Conservation (phyloP, 495 filamentous ascomycete genomes). For the Hamigera avellanea region DNA sequence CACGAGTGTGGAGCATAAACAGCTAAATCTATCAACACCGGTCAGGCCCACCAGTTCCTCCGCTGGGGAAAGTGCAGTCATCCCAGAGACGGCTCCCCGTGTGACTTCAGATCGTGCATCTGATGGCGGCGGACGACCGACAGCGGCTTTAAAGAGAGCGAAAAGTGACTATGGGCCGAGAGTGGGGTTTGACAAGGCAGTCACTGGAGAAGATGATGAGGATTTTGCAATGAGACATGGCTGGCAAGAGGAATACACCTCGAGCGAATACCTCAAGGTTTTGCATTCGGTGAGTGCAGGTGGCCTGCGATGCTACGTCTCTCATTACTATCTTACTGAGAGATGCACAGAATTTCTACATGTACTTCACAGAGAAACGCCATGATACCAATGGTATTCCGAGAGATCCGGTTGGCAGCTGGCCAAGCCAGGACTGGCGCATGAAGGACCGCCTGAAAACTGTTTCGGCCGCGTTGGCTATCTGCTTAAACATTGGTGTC, state of each 20-base stretch:
- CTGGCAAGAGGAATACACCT: constrained; percentile 51
- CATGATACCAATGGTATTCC: constrained; percentile 95
- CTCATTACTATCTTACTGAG: background rate
- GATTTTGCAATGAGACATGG: constrained; percentile 49
- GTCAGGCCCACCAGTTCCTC: constrained; percentile 25
- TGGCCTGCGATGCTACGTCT: background rate
- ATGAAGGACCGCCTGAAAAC: constrained; percentile 96
- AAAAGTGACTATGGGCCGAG: constrained; percentile 59
- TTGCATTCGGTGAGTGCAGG: constrained; percentile 41
- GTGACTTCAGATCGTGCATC: constrained; percentile 21
- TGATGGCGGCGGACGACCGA: constrained; percentile 25
- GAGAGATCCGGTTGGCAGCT: constrained; percentile 45
- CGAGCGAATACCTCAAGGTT: constrained; percentile 44
- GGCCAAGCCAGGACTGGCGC: constrained; percentile 80
- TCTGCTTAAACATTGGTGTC: constrained; percentile 95
- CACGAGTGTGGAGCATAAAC: constrained; percentile 23
- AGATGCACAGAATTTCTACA: constrained; percentile 58
- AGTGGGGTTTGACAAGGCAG: constrained; percentile 21
- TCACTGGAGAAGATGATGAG: constrained; percentile 29
- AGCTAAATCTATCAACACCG: constrained; percentile 10
- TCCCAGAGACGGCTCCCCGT: constrained; percentile 12
- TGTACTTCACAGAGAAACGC: constrained; percentile 97
- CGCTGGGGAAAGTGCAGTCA: constrained; percentile 17
- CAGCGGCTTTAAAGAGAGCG: constrained; percentile 51
- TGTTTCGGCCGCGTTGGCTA: constrained; percentile 81